Base-by-base conservation (phyloP, 2,329 filamentous ascomycete genomes). In the Pseudogymnoascus pannorum region DNA sequence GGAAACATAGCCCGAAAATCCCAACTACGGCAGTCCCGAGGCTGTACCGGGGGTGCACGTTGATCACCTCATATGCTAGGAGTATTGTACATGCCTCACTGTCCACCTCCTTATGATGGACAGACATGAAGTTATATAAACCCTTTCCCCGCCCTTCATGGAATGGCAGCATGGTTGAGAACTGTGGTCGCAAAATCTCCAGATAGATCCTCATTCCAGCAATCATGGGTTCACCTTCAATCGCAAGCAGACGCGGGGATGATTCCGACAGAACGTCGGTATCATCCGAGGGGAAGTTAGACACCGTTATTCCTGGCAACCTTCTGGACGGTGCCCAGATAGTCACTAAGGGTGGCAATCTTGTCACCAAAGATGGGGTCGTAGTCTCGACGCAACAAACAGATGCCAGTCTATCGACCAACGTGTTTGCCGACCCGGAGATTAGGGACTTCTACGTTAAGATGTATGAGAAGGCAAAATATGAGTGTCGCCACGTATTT, bases 401-500 rank as follows among this genome's bases (percentile, higher is more conserved):
- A 14, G 57, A 60, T 7, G 20, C 57, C 8, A 62, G 61, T 29
- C 40, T 60, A 4, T 62, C 61, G 16, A 60, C 61, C 29, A 62
- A 60, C 35, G 11, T 59, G 4, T 69, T 69, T 40, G 38, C 65
- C 22, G 68, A 70, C 60, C 68, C 68, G 1, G 68, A 69, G 36
- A 62, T 68, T n/a, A 63, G 58, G 38, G 62, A 63, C 2, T 62
- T 69, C 42, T 70, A 63, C 58, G 60, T 58, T 29, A 54, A 16
- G 6, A 61, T 68, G 6, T 69, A 69, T 29, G 68, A 70, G 16
- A 66, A 69, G 42, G 62, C 68, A 3, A 48, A 65, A 24, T 70
- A 70, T 60, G 68, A 70, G 62, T 68, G 66, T 40, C 65, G 68
- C 18, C 54, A 65, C 42, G 61, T 58, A 9, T 70, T 70, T 44